Percentiles rank a stretch among this genome's conserved stretches.
Evolutionary conservation across 73 alveolate species (phyloP).

Genomic region (Halteria grandinella): DNA sequence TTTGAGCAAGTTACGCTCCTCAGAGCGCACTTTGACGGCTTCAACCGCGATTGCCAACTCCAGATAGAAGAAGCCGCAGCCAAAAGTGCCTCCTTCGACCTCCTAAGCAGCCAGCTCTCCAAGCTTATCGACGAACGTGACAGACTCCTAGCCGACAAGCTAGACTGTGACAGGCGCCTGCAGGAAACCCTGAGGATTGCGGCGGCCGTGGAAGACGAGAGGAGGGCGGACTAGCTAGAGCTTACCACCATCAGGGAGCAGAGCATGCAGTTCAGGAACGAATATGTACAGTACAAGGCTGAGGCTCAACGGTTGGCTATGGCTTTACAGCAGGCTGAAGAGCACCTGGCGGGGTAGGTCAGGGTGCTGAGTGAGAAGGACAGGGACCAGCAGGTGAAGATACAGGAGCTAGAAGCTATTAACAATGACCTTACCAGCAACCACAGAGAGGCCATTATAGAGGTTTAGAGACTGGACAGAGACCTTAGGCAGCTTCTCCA

Average conservation of each 20-base stretch:
- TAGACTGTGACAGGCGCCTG: conserved; percentile 43
- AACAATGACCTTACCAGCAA: conserved; percentile 16
- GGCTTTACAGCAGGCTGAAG: neutral
- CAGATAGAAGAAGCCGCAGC: conserved; percentile 61
- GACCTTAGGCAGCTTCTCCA: conserved; percentile 44
- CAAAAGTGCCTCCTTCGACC: conserved; percentile 45
- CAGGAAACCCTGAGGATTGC: conserved; percentile 31
- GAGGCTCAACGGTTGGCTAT: conserved; percentile 40
- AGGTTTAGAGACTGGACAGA: conserved; percentile 25
- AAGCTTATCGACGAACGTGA: conserved; percentile 15
- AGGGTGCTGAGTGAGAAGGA: conserved; percentile 42
- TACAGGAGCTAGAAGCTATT: conserved; percentile 15
- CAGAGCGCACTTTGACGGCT: conserved; percentile 63
- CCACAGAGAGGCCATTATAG: conserved; percentile 16
- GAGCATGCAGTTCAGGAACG: conserved; percentile 20
- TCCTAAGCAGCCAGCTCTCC: conserved; percentile 17
- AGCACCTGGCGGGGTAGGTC: neutral
- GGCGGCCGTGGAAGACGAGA: conserved; percentile 59
- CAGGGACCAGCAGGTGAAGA: conserved; percentile 15
- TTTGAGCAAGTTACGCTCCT: conserved; percentile 65
- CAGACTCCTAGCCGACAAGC: conserved; percentile 22
- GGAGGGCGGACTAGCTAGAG: conserved; percentile 53
- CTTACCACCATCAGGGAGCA: conserved; percentile 44
- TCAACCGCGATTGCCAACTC: conserved; percentile 44
- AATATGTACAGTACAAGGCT: conserved; percentile 50